Conservation (phyloP, 148 eudicot species). For the Cornus suecica region DNA sequence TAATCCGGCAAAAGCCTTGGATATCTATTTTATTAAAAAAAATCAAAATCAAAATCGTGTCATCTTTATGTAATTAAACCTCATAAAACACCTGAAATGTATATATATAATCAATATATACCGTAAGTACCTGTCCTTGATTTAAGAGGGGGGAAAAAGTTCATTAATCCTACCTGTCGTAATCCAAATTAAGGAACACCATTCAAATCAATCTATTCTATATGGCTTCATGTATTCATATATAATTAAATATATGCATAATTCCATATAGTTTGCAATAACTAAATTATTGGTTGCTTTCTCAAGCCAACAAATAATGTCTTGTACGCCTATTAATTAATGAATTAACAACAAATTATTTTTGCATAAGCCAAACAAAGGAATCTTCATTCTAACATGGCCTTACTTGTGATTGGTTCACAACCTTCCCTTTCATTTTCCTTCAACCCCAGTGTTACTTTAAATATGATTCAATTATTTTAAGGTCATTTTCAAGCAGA, state of each 20-base stretch:
- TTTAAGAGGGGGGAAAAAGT: too few relatives aligned
- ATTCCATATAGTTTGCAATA: neutral
- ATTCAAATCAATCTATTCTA: neutral
- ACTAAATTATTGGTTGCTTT: neutral
- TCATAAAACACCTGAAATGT: too few relatives aligned
- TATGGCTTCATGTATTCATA: neutral
- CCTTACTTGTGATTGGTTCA: neutral
- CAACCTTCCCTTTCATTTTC: conserved; percentile 6
- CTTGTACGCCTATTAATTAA: neutral
- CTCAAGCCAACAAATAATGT: conserved; percentile 6
- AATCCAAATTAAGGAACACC: too few relatives aligned
- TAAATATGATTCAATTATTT: too few relatives aligned
- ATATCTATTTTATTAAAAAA: too few relatives aligned
- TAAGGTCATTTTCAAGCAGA: neutral
- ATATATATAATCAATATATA: too few relatives aligned
- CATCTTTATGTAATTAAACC: too few relatives aligned
- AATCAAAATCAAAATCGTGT: too few relatives aligned
- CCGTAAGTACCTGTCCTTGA: too few relatives aligned
- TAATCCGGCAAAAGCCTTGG: too few relatives aligned
- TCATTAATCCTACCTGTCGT: too few relatives aligned
- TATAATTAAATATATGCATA: too few relatives aligned
- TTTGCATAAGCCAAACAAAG: neutral
- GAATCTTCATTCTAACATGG: neutral
- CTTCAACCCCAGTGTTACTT: neutral
- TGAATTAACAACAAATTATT: neutral